Percentiles rank a stretch among this genome's conserved stretches.
phyloP scores from a whole-genome alignment of 768 basidiomycete genomes.

The Auricularia cornea region DNA sequence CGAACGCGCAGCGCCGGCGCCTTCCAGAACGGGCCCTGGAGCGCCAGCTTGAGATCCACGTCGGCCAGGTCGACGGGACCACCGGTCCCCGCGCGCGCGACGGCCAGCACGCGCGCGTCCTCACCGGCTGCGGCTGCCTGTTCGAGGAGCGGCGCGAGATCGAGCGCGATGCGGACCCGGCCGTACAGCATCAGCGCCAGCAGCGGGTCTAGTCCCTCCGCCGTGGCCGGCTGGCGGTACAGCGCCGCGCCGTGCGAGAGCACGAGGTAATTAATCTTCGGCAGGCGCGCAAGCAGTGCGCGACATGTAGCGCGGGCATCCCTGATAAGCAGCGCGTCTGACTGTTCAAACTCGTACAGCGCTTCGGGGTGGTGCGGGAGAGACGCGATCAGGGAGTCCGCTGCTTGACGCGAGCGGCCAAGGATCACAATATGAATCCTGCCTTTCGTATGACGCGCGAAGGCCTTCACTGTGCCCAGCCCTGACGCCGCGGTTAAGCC shows the following conservation, averaged over 20 bases:
- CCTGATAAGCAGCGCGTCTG: neutral
- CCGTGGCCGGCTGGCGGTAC: slow-evolving; percentile 32
- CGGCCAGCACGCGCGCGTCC: slow-evolving; percentile 41
- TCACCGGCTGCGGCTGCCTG: slow-evolving; percentile 38
- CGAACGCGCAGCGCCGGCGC: neutral
- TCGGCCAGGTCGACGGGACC: slow-evolving; percentile 36
- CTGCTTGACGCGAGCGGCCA: slow-evolving; percentile 3
- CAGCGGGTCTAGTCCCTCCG: slow-evolving; percentile 37
- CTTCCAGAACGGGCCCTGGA: neutral
- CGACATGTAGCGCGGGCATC: neutral
- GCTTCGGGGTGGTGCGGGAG: slow-evolving; percentile 1
- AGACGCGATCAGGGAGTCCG: slow-evolving; percentile 6
- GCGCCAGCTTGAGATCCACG: slow-evolving; percentile 39
- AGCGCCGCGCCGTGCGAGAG: slow-evolving; percentile 36
- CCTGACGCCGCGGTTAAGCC: too few relatives aligned
- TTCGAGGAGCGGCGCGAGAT: slow-evolving; percentile 36
- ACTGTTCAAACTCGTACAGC: slow-evolving; percentile 6
- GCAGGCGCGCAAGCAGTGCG: slow-evolving; percentile 21
- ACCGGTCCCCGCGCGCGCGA: slow-evolving; percentile 31
- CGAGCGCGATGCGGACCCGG: slow-evolving; percentile 39
- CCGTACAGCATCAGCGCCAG: slow-evolving; percentile 43
- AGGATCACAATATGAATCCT: slow-evolving; percentile 5
- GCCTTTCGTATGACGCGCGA: slow-evolving; percentile 7
- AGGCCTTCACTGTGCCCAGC: slow-evolving; percentile 2
- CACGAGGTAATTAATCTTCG: slow-evolving; percentile 47